A percentile compares a stretch with the other conserved stretches of the same genome.
Conservation (phyloP, 352 stramenopile genomes). For the Globisporangium paroecandrum region DNA sequence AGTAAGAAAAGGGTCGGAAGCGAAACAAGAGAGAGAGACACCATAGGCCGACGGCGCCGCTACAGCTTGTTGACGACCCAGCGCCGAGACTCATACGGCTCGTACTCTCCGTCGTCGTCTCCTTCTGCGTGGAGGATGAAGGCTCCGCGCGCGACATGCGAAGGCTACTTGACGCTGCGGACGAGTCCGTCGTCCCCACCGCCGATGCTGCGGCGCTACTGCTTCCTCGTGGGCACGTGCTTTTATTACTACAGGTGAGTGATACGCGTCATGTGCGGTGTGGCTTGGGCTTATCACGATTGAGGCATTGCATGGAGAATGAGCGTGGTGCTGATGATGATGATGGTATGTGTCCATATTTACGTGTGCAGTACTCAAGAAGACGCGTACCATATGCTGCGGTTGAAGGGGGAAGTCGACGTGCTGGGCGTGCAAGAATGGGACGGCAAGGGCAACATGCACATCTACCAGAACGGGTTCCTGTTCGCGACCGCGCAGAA, state of each 20-base stretch:
- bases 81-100: conserved; percentile 12
- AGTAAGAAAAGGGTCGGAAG: neutral
- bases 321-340: neutral
- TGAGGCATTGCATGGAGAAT: neutral
- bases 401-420: conserved; percentile 83
- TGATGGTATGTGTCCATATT: neutral
- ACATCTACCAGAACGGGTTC: conserved; percentile 89
- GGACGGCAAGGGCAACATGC: conserved; percentile 91
- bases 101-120: neutral
- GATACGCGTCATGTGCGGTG: neutral
- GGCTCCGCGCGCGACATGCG: conserved; percentile 72
- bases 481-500: conserved; percentile 86
- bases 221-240: conserved; percentile 84
- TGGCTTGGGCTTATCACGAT: neutral
- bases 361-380: conserved; percentile 68
- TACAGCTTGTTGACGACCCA: conserved; percentile 17
- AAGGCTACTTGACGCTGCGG: conserved; percentile 84
- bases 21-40: conserved; percentile 1
- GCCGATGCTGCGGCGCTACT: conserved; percentile 84
- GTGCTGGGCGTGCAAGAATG: conserved; percentile 88
- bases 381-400: conserved; percentile 87
- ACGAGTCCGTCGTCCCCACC: conserved; percentile 84
- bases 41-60: conserved; percentile 14
- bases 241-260: conserved; percentile 81
- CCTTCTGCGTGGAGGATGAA: conserved; percentile 54